Base-by-base conservation (phyloP, 202 grass and related monocot genomes). In the Schoenoplectus triqueter region DNA sequence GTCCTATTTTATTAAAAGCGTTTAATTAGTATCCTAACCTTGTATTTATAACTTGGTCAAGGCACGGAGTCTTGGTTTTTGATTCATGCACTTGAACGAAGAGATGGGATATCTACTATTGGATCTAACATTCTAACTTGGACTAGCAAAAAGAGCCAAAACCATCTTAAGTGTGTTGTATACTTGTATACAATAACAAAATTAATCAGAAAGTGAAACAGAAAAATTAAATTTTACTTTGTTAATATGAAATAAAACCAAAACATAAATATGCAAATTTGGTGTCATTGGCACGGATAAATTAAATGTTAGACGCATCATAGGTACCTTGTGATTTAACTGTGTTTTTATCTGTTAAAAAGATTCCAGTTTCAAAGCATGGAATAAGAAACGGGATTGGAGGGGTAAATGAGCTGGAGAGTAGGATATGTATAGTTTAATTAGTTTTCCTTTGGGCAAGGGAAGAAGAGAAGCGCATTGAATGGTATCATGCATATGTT, bases 271-370 rank as follows among this genome's bases (percentile, higher is more conserved):
- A 40, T 45, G 4, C 44, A 73, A 72, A 45, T 8, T 69, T 71
- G 15, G 15, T 17, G 7, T 71, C 5, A 1, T 10, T 31, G 31
- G 22, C 1, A 67, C 40, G 64, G 9, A 67, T 67, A 3, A 61
- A 61, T 17, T n/a, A 46, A 18, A 71, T 48, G n/a, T 10, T 13
- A 7, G 31, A 76, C 0, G 40, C 50, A 78, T 78, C 74, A 78
- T 78, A 44, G 74, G 31, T 78, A 78, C 51, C 74, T 60, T 78
- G 54, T 78, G 74, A 78, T 78, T 78, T 17, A 60, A 78, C 74
- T 18, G 54, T 60, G 54, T 42, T 9, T 41, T 78, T 78, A 54
- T 60, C 74, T 78, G 74, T 60, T 60, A 42, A 60, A 52, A 21
- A 73, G 45, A 73, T 73, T 49, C 44, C 8, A 78, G 54, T 60